Conservation (phyloP, 2,329 filamentous ascomycete species). For the Nemania bipapillata region DNA sequence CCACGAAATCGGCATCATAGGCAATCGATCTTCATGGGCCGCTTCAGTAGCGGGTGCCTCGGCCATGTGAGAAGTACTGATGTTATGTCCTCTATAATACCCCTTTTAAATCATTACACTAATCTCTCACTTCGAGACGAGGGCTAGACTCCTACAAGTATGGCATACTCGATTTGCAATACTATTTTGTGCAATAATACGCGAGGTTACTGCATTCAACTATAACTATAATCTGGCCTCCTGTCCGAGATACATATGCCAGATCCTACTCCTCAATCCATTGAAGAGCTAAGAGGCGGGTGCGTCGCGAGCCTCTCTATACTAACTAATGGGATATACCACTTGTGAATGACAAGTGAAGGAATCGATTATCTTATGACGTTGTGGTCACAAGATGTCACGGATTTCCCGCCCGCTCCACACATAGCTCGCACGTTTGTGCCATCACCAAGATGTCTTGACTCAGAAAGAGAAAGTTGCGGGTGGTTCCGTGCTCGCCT, state of each 20-base stretch:
- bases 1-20: neutral
- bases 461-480: constrained; percentile 28
- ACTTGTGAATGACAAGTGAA: neutral
- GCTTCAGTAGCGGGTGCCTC: neutral
- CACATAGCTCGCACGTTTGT: neutral
- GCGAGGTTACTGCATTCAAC: neutral
- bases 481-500: constrained; percentile 20
- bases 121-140: neutral
- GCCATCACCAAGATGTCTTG: neutral
- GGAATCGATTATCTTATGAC: neutral
- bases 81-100: neutral
- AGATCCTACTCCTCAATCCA: neutral
- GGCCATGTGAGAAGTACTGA: neutral
- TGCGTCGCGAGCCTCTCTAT: neutral
- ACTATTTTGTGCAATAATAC: neutral
- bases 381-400: neutral
- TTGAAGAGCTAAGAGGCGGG: neutral
- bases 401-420: neutral
- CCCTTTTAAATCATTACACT: neutral
- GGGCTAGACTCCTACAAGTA: neutral
- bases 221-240: neutral
- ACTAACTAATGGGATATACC: neutral
- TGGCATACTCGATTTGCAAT: no score
- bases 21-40: neutral
- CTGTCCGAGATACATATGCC: neutral